Conservation (phyloP, 2,329 filamentous ascomycete species). For the Ceratocystis variospora region DNA sequence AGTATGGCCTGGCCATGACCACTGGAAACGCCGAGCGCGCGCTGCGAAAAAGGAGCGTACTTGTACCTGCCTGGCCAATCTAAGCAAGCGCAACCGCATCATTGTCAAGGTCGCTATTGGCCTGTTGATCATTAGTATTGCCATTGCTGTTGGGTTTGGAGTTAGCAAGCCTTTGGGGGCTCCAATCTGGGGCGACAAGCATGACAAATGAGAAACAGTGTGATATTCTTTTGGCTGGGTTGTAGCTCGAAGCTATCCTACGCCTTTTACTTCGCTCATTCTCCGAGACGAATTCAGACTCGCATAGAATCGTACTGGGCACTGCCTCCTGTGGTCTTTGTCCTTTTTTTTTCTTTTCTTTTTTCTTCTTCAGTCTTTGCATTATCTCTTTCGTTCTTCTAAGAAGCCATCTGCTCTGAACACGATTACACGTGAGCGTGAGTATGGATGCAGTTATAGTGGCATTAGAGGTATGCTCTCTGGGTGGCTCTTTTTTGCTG, state of each 20-base stretch:
- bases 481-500: not conserved
- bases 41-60: slow-evolving; percentile 39
- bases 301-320: too few relatives aligned
- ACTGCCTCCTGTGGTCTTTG: not conserved
- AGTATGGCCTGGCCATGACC: slow-evolving; percentile 46
- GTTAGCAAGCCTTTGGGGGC: slow-evolving; percentile 47
- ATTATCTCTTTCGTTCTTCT: not conserved
- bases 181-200: slow-evolving; percentile 39
- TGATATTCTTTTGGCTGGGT: not conserved
- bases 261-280: not conserved
- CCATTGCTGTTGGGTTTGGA: slow-evolving; percentile 44
- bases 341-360: not conserved
- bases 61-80: slow-evolving; percentile 39
- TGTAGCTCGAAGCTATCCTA: not conserved
- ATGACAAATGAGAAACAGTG: slow-evolving; percentile 17
- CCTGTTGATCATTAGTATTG: slow-evolving; percentile 39
- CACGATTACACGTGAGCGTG: not conserved
- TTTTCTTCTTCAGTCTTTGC: not conserved
- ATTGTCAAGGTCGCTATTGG: slow-evolving; percentile 41
- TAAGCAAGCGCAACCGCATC: slow-evolving; percentile 42
- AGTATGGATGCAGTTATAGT: not conserved
- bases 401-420: not conserved
- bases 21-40: slow-evolving; percentile 47
- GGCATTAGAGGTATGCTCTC: not conserved
- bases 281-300: not conserved